phyloP scores from a whole-genome alignment of 2,329 filamentous ascomycete genomes.

The Massarina eburnea region DNA sequence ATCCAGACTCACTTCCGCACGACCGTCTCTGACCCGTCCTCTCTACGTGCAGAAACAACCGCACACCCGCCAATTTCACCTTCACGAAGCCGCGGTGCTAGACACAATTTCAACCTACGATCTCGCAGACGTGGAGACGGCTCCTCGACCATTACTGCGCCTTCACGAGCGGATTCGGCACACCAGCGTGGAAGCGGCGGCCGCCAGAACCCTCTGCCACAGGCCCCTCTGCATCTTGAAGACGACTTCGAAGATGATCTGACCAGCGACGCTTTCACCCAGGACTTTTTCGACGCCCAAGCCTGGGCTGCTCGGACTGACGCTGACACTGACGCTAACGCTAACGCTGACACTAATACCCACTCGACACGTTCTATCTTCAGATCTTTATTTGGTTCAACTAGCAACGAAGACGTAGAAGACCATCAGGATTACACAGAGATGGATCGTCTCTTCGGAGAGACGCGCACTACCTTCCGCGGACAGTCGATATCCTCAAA shows the following conservation, averaged over 20 bases:
- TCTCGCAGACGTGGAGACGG: not conserved
- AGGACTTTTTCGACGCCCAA: too few species aligned
- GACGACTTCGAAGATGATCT: not conserved
- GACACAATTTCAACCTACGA: not conserved
- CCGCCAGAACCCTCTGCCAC: not conserved
- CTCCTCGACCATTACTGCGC: constrained; percentile 6
- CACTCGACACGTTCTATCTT: too few species aligned
- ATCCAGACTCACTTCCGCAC: not conserved
- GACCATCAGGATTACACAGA: not conserved
- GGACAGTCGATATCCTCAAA: not conserved
- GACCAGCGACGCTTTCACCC: too few species aligned
- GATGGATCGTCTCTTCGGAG: not conserved
- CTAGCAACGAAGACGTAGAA: not conserved
- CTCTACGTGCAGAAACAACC: not conserved
- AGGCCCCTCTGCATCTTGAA: not conserved
- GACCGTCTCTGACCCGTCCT: not conserved
- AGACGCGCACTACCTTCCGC: not conserved
- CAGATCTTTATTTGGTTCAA: too few species aligned
- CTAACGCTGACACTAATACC: too few species aligned
- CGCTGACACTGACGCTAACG: too few species aligned
- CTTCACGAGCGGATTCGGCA: not conserved
- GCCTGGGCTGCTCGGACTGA: too few species aligned
- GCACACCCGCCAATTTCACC: not conserved
- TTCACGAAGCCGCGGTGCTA: not conserved
- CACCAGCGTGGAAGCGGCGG: not conserved